Conservation (phyloP, 139 green algal genomes). For the Edaphochlamys debaryana region DNA sequence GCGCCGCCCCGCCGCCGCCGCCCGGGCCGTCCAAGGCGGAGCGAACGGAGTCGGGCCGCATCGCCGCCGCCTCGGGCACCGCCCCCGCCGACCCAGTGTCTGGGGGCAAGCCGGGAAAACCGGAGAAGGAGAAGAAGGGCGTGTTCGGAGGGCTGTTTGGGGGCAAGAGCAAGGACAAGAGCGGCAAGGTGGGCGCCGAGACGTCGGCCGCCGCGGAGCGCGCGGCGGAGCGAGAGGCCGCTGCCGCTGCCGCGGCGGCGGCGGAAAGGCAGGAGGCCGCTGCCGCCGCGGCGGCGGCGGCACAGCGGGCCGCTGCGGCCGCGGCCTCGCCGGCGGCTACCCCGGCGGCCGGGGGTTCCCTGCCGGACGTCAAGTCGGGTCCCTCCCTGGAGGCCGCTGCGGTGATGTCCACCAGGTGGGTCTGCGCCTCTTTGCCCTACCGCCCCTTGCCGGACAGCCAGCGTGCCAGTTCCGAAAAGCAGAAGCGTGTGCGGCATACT, state of each 20-base stretch:
- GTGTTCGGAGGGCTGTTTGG: not conserved
- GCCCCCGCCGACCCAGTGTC: too few relatives aligned
- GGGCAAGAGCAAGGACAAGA: slow-evolving; percentile 16
- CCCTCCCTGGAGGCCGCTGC: too few relatives aligned
- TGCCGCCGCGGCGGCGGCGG: not conserved
- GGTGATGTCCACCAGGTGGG: too few relatives aligned
- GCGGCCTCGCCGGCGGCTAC: not conserved
- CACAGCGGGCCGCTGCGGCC: not conserved
- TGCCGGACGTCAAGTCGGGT: too few relatives aligned
- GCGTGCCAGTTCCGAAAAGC: too few relatives aligned
- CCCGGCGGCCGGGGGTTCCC: too few relatives aligned
- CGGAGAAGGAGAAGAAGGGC: slow-evolving; percentile 8
- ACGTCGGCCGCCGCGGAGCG: not conserved
- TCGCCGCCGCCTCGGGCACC: not conserved
- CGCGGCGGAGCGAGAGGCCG: not conserved
- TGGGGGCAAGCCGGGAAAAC: not conserved
- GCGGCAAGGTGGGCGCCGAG: not conserved
- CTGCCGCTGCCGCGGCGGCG: not conserved
- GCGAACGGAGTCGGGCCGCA: not conserved
- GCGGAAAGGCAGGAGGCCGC: not conserved
- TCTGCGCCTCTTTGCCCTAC: too few relatives aligned
- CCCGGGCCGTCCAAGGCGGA: not conserved
- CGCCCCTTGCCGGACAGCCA: too few relatives aligned
- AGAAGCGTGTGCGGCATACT: too few relatives aligned
- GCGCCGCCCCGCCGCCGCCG: too few relatives aligned